These are phyloP conservation scores for Poa pratensis DNA, from an alignment of 176 grass and related monocot species.

Conservation along the genomic window DNA sequence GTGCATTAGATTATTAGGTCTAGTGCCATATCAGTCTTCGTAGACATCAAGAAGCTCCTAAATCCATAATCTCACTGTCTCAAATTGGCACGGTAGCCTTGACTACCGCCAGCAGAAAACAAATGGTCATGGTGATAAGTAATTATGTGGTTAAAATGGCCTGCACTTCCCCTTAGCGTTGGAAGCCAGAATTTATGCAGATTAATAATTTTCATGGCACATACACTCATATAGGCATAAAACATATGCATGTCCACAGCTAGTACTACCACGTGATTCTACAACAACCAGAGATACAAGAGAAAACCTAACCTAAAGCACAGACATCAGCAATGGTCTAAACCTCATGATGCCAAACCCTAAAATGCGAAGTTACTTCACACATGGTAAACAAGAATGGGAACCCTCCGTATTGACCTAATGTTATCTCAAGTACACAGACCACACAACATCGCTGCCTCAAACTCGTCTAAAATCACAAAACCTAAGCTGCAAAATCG, in stretches of 20 bases:
- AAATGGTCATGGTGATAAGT: background rate
- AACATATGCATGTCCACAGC: background rate
- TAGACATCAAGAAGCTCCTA: background rate
- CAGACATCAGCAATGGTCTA: background rate
- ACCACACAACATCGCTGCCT: background rate
- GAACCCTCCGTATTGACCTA: background rate
- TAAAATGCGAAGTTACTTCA: background rate
- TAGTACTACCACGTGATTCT: background rate
- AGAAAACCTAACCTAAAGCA: background rate
- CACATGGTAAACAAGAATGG: background rate
- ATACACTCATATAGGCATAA: too few relatives aligned
- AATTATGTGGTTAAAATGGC: background rate
- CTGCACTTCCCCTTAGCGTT: background rate
- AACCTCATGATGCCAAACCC: background rate
- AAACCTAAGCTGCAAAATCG: background rate
- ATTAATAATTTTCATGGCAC: too few relatives aligned
- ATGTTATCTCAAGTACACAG: background rate
- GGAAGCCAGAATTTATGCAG: background rate
- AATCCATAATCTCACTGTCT: background rate
- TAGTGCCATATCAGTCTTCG: background rate
- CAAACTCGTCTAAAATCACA: background rate
- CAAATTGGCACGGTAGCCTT: background rate
- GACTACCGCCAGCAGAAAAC: background rate
- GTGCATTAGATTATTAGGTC: background rate
- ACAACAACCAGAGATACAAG: background rate